These are phyloP conservation scores for Xylariales sp. DNA, from an alignment of 2,329 filamentous ascomycete species.

Conservation along the genomic window DNA sequence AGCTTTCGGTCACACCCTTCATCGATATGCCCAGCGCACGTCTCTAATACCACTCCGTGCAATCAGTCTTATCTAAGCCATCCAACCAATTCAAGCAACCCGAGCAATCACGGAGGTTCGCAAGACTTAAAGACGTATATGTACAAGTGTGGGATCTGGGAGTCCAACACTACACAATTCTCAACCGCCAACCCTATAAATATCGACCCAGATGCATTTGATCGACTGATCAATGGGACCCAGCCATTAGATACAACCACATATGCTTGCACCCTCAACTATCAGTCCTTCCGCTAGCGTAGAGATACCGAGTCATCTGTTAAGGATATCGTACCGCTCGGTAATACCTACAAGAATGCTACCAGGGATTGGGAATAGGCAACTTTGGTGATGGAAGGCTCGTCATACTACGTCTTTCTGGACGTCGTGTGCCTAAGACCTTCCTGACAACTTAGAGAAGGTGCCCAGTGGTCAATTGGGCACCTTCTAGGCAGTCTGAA, in stretches of 20 bases:
- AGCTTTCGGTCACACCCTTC: not conserved
- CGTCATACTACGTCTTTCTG: not conserved
- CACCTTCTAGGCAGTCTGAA: no score
- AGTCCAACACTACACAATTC: not conserved
- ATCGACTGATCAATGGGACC: not conserved
- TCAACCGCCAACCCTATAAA: not conserved
- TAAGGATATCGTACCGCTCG: not conserved
- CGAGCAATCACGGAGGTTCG: not conserved
- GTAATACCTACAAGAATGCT: slow-evolving; percentile 1
- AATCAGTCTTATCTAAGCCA: no score
- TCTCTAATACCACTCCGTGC: not conserved
- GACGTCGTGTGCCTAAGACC: slow-evolving; percentile 4
- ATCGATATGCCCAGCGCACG: slow-evolving; percentile 2
- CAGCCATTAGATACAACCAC: not conserved
- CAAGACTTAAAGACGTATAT: slow-evolving; percentile 5
- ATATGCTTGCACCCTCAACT: slow-evolving; percentile 1
- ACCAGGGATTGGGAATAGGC: not conserved
- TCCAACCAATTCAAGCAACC: not conserved
- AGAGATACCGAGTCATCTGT: not conserved
- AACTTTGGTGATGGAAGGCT: slow-evolving; percentile 8
- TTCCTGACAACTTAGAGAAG: no score
- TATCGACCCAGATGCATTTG: slow-evolving; percentile 1
- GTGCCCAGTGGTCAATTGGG: no score
- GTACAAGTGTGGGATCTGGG: slow-evolving; percentile 5
- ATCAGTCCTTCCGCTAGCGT: slow-evolving; percentile 2